Evolutionary conservation across 257 asterid species (phyloP).

Genomic region (Linderniella brevidens): DNA sequence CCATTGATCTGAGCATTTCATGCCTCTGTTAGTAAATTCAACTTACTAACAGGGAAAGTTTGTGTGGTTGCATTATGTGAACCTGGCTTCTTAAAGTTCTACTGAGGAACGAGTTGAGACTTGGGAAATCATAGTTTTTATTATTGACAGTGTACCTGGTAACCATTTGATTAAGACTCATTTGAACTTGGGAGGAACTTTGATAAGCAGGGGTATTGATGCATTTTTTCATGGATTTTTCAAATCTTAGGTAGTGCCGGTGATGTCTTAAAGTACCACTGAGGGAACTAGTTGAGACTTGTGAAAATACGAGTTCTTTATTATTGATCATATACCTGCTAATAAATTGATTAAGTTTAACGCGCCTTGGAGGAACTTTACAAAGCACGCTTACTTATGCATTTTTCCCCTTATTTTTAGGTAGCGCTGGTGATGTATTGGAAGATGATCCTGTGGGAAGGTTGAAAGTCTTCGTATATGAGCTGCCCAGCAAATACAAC

Average conservation of each 20-base stretch:
- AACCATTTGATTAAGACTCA: neutral
- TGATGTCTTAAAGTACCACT: too few species aligned
- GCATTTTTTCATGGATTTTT: neutral
- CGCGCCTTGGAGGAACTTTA: neutral
- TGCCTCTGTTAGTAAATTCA: neutral
- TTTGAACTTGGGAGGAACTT: neutral
- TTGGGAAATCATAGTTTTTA: too few species aligned
- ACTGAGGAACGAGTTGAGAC: too few species aligned
- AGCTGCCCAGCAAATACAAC: slow-evolving; percentile 84
- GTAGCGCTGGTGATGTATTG: slow-evolving; percentile 91
- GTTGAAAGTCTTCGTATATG: slow-evolving; percentile 65
- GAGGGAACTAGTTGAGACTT: too few species aligned
- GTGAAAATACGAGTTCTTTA: too few species aligned
- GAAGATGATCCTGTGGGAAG: slow-evolving; percentile 81
- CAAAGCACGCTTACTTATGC: neutral
- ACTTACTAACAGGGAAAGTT: neutral
- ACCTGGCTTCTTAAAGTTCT: too few species aligned
- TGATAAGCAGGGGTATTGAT: slow-evolving; percentile 2
- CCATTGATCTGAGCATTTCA: too few species aligned
- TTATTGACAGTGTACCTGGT: too few species aligned
- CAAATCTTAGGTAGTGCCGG: slow-evolving; percentile 74
- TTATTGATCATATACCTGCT: too few species aligned
- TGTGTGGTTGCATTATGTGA: too few species aligned
- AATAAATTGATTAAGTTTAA: too few species aligned
- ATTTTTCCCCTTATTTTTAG: slow-evolving; percentile 13